phyloP scores from a whole-genome alignment of 192 early-diverging fungal species.

The Chytriomyces sp. region DNA sequence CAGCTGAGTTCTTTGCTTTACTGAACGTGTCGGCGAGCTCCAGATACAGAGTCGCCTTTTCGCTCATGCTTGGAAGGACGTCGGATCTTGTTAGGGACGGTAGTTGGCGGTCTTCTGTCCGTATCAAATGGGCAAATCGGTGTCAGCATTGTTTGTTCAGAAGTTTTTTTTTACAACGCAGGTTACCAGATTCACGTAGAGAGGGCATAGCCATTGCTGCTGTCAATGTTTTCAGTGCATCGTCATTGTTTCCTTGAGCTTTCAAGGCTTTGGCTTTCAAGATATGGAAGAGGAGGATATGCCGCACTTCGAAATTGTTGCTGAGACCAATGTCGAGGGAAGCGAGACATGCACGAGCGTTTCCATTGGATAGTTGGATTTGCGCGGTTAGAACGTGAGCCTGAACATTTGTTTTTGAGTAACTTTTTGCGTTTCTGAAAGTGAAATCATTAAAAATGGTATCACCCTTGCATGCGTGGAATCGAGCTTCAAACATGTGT shows the following conservation, averaged over 20 bases:
- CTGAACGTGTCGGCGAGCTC: constrained; percentile 49
- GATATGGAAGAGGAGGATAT: constrained; percentile 48
- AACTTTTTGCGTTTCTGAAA: constrained; percentile 14
- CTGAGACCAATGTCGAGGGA: constrained; percentile 60
- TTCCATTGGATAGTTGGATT: constrained; percentile 47
- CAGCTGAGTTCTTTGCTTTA: constrained; percentile 47
- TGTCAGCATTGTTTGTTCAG: no score
- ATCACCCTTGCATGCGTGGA: constrained; percentile 44
- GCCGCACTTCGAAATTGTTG: constrained; percentile 58
- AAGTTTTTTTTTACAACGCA: background rate
- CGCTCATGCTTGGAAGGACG: constrained; percentile 24
- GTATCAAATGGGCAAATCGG: background rate
- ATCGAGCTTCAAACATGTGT: constrained; percentile 50
- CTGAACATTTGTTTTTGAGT: constrained; percentile 22
- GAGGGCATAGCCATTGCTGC: constrained; percentile 45
- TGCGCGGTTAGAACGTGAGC: constrained; percentile 55
- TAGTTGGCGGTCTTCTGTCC: constrained; percentile 1
- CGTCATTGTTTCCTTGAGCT: constrained; percentile 42
- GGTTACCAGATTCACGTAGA: constrained; percentile 40
- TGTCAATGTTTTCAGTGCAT: constrained; percentile 45
- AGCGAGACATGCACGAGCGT: constrained; percentile 39
- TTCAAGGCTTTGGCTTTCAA: constrained; percentile 52
- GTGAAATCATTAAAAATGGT: constrained; percentile 3
- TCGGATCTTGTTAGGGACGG: constrained; percentile 36
- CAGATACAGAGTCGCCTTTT: constrained; percentile 49